A percentile compares a stretch with the other conserved stretches of the same genome.
These are phyloP conservation scores for Hyaloscypha hepaticicola DNA, from an alignment of 495 filamentous ascomycete genomes.

Conservation along the genomic window DNA sequence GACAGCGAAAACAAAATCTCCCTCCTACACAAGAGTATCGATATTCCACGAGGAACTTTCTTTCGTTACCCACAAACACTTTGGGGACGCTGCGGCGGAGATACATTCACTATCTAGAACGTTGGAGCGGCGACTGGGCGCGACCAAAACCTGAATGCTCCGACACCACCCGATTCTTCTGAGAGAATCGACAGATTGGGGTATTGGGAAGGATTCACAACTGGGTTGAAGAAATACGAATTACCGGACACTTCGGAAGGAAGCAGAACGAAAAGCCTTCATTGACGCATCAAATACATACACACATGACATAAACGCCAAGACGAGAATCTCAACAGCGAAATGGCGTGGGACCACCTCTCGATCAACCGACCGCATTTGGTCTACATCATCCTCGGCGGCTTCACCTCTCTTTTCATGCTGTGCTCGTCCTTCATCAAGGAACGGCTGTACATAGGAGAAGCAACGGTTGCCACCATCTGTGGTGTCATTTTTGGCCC, in stretches of 20 bases:
- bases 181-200: slow-evolving; percentile 32
- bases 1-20: not conserved
- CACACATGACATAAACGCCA: not conserved
- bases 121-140: slow-evolving; percentile 55
- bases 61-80: not conserved
- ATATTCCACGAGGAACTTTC: not conserved
- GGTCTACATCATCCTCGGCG: slow-evolving; percentile 98
- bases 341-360: slow-evolving; percentile 92
- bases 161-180: slow-evolving; percentile 33
- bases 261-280: not conserved
- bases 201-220: slow-evolving; percentile 21
- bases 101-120: slow-evolving; percentile 5
- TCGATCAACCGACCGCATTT: slow-evolving; percentile 91
- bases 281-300: not conserved
- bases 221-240: slow-evolving; percentile 19
- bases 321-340: slow-evolving; percentile 21
- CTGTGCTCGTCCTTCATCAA: slow-evolving; percentile 96
- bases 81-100: not conserved
- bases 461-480: slow-evolving; percentile 94
- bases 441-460: slow-evolving; percentile 97
- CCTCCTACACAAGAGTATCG: not conserved
- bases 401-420: slow-evolving; percentile 99
- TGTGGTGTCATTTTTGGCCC: slow-evolving; percentile 98
- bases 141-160: slow-evolving; percentile 47
- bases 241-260: not conserved